Conservation (phyloP, 2,329 filamentous ascomycete species). For the Colletotrichum acutatum region DNA sequence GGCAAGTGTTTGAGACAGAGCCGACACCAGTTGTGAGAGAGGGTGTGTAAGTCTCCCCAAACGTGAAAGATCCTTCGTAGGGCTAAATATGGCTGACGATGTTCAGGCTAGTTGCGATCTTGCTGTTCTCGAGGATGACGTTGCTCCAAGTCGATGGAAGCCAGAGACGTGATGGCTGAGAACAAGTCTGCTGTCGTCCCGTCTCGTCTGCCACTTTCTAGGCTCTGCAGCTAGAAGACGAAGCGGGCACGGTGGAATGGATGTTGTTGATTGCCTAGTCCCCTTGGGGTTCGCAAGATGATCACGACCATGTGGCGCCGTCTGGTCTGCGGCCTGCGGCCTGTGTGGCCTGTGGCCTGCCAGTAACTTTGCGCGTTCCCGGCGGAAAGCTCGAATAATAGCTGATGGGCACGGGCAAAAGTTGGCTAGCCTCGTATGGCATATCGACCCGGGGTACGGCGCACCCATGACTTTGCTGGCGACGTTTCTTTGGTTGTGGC, state of each 20-base stretch:
- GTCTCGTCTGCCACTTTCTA: constrained; percentile 13
- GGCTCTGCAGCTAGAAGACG: constrained; percentile 20
- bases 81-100: constrained; percentile 13
- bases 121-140: constrained; percentile 14
- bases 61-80: not conserved
- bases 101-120: not conserved
- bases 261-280: constrained; percentile 3
- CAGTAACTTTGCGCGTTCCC: constrained; percentile 16
- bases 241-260: constrained; percentile 6
- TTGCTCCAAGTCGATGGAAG: constrained; percentile 16
- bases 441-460: constrained; percentile 28
- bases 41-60: constrained; percentile 22
- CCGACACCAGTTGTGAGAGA: constrained; percentile 15
- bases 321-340: not conserved
- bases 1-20: constrained; percentile 17
- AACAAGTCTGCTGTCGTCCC: not conserved
- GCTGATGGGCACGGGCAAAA: not conserved
- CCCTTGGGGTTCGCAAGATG: constrained; percentile 2
- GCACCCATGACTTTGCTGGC: constrained; percentile 34
- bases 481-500: constrained; percentile 30
- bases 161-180: constrained; percentile 4
- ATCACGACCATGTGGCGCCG: constrained; percentile 24
- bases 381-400: constrained; percentile 27
- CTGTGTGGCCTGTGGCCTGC: not conserved
- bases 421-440: constrained; percentile 32